A percentile compares a stretch with the other conserved stretches of the same genome.
Conservation (phyloP, 306 rosid species). For the Vigna trinervia region DNA sequence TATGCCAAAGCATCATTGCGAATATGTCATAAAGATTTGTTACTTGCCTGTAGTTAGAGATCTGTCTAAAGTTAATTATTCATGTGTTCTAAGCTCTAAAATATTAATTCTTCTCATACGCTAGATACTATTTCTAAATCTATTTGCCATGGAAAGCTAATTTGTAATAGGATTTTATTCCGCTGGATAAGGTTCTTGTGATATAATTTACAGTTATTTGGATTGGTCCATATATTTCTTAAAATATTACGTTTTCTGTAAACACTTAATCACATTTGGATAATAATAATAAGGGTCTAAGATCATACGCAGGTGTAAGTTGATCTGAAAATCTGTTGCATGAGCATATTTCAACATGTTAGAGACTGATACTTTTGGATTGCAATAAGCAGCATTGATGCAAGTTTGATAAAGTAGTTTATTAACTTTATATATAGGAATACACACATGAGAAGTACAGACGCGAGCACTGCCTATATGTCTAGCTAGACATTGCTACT, state of each 20-base stretch:
- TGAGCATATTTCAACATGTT: slow-evolving; percentile 12
- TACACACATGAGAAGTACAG: slow-evolving; percentile 19
- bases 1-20: slow-evolving; percentile 2
- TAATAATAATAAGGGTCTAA: background rate
- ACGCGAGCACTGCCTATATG: slow-evolving; percentile 24
- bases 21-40: background rate
- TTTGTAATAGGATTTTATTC: background rate
- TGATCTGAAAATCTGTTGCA: slow-evolving; percentile 24
- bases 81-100: background rate
- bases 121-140: background rate
- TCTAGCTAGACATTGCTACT: slow-evolving; percentile 40
- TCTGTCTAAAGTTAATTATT: slow-evolving; percentile 9
- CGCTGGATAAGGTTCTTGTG: background rate
- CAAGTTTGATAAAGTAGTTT: background rate
- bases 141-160: background rate
- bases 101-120: background rate
- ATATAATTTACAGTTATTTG: slow-evolving; percentile 15
- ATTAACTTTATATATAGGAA: slow-evolving; percentile 10
- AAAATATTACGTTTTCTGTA: background rate
- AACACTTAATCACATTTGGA: background rate
- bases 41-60: background rate
- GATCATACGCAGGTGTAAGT: slow-evolving; percentile 1
- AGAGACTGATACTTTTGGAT: slow-evolving; percentile 13
- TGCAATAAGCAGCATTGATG: background rate
- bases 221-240: background rate